These are phyloP conservation scores for Cerioporus squamosus DNA, from an alignment of 1,284 basidiomycete genomes.

Conservation along the genomic window DNA sequence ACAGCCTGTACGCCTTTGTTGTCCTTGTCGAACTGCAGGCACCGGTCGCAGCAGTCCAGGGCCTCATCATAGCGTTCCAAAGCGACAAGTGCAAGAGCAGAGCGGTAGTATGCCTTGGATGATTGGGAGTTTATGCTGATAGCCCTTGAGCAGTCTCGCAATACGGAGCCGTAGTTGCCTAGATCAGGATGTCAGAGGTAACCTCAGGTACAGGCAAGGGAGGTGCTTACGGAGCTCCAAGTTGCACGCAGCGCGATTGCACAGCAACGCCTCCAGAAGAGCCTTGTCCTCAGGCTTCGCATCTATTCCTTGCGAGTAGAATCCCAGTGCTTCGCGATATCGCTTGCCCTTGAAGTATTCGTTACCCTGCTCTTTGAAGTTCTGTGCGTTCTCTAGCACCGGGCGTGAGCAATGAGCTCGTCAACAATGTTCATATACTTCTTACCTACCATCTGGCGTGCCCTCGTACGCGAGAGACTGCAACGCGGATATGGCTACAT, in stretches of 20 bases:
- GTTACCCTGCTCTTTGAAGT: constrained; percentile 96
- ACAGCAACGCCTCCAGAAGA: constrained; percentile 74
- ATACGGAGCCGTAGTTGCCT: constrained; percentile 89
- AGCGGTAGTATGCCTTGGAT: constrained; percentile 86
- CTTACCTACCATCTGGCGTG: constrained; percentile 85
- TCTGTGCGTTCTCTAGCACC: constrained; percentile 82
- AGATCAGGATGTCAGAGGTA: background rate
- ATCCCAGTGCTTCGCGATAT: constrained; percentile 85
- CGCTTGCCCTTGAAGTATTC: constrained; percentile 90
- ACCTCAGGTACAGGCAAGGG: too few relatives aligned
- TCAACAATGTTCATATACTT: background rate
- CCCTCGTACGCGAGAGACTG: constrained; percentile 90
- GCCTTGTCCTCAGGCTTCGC: constrained; percentile 71
- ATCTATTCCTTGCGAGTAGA: constrained; percentile 91
- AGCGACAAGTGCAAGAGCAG: constrained; percentile 73
- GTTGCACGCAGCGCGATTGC: constrained; percentile 94
- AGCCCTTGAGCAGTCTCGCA: constrained; percentile 83
- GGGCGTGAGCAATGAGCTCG: background rate
- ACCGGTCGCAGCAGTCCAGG: constrained; percentile 76
- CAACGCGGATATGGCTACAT: constrained; percentile 79
- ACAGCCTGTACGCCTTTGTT: constrained; percentile 56
- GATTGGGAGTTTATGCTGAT: constrained; percentile 66
- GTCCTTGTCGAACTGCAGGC: constrained; percentile 59
- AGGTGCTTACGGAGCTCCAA: constrained; percentile 75
- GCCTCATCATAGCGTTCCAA: constrained; percentile 81